A percentile compares a stretch with the other conserved stretches of the same genome.
Conservation (phyloP, 352 stramenopile species). For the Phytophthora hibernalis region DNA sequence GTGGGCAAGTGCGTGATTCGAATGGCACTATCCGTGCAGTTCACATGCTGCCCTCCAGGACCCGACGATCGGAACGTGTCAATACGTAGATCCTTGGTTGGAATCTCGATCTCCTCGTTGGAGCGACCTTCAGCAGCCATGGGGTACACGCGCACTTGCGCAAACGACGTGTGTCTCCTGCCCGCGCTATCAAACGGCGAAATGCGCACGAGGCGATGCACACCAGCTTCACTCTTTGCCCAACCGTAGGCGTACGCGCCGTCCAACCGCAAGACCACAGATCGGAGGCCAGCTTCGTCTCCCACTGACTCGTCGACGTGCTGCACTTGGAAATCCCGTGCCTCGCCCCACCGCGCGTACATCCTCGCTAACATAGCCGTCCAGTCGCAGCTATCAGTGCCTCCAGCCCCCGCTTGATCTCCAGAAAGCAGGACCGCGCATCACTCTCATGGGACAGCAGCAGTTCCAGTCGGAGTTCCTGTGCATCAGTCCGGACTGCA, state of each 20-base stretch:
- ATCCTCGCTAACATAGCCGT: constrained; percentile 95
- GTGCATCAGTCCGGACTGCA: constrained; percentile 43
- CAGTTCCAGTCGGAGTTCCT: constrained; percentile 68
- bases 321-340: constrained; percentile 69
- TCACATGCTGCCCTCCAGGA: constrained; percentile 96
- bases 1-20: constrained; percentile 96
- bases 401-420: constrained; percentile 89
- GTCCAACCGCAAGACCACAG: constrained; percentile 63
- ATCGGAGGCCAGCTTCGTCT: constrained; percentile 75
- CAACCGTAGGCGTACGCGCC: constrained; percentile 92
- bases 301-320: constrained; percentile 89
- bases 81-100: constrained; percentile 91
- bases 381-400: constrained; percentile 97
- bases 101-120: constrained; percentile 63
- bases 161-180: constrained; percentile 96
- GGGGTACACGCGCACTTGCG: constrained; percentile 83
- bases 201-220: constrained; percentile 95
- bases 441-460: constrained; percentile 68
- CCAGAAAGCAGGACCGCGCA: constrained; percentile 71
- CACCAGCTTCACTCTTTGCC: constrained; percentile 94
- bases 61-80: constrained; percentile 95
- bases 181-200: constrained; percentile 96
- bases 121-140: constrained; percentile 46
- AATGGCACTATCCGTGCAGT: constrained; percentile 97
- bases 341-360: constrained; percentile 88